phyloP scores from a whole-genome alignment of 1,284 basidiomycete species.

The Microbotryum silenes-acaulis region DNA sequence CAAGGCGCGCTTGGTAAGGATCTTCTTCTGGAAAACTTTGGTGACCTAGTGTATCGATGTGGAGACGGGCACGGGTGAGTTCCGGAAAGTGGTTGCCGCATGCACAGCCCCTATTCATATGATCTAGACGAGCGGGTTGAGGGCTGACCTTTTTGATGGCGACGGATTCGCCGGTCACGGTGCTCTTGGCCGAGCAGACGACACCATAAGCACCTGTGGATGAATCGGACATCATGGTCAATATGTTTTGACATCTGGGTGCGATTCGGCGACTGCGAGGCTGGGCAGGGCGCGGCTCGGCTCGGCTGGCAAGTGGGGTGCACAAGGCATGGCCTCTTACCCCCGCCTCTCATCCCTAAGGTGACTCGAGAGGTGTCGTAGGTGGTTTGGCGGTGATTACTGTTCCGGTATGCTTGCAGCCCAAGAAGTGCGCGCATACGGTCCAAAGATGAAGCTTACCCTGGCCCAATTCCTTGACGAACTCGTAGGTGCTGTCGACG shows the following conservation, averaged over 20 bases:
- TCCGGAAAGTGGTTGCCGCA: no score
- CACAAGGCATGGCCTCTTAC: neutral
- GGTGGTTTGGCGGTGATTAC: no score
- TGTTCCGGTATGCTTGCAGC: neutral
- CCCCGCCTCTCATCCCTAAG: neutral
- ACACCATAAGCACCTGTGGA: conserved; percentile 35
- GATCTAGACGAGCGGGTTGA: neutral
- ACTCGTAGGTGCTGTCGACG: conserved; percentile 84
- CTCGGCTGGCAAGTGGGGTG: neutral
- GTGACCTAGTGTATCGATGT: conserved; percentile 54
- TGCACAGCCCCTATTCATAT: no score
- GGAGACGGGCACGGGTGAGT: no score
- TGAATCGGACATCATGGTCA: neutral
- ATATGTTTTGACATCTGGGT: neutral
- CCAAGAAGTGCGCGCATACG: neutral
- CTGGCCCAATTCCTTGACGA: conserved; percentile 87
- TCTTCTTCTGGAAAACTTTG: conserved; percentile 93
- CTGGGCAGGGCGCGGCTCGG: neutral
- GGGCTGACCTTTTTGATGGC: conserved; percentile 72
- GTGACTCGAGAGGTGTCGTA: neutral
- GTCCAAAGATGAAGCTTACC: conserved; percentile 43
- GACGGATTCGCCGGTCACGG: conserved; percentile 45
- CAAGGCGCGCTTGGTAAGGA: conserved; percentile 88
- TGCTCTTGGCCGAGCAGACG: conserved; percentile 35
- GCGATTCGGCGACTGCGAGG: neutral